These are phyloP conservation scores for Starmerella ratchasimensis DNA, from an alignment of 805 yeast species.

Conservation along the genomic window DNA sequence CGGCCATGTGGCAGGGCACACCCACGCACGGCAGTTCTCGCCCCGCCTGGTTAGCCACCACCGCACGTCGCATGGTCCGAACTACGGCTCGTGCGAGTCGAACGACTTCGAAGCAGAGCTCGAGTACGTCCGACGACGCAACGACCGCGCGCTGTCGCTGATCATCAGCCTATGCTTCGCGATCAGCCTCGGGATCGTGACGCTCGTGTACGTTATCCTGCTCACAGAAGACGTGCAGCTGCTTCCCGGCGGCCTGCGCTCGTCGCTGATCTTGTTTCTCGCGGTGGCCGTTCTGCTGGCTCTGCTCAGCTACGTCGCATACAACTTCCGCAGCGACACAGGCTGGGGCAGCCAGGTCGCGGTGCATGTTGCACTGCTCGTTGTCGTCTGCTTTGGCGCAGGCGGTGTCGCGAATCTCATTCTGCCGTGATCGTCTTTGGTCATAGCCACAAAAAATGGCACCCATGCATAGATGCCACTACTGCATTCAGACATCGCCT, in stretches of 20 bases:
- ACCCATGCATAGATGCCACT: no score
- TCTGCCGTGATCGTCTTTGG: no score
- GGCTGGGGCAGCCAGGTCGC: constrained; percentile 32
- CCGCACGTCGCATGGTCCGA: no score
- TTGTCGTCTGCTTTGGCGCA: constrained; percentile 32
- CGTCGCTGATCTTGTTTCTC: constrained; percentile 22
- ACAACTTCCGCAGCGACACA: constrained; percentile 31
- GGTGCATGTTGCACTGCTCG: constrained; percentile 32
- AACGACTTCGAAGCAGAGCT: background rate
- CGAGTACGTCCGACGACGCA: constrained; percentile 20
- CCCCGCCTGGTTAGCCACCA: background rate
- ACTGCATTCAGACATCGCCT: no score
- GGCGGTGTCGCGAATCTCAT: constrained; percentile 31
- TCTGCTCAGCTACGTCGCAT: constrained; percentile 33
- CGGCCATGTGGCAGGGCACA: no score
- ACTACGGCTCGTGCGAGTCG: constrained; percentile 1
- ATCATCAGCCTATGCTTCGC: constrained; percentile 32
- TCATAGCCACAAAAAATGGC: no score
- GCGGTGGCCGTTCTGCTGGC: constrained; percentile 33
- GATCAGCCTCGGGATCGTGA: constrained; percentile 26
- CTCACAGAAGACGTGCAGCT: constrained; percentile 24
- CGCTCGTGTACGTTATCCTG: constrained; percentile 33
- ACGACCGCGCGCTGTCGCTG: constrained; percentile 33
- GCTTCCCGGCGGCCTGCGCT: constrained; percentile 21
- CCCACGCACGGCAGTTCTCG: no score